These are phyloP conservation scores for Exophiala viscosa DNA, from an alignment of 2,329 filamentous ascomycete species.

Conservation along the genomic window DNA sequence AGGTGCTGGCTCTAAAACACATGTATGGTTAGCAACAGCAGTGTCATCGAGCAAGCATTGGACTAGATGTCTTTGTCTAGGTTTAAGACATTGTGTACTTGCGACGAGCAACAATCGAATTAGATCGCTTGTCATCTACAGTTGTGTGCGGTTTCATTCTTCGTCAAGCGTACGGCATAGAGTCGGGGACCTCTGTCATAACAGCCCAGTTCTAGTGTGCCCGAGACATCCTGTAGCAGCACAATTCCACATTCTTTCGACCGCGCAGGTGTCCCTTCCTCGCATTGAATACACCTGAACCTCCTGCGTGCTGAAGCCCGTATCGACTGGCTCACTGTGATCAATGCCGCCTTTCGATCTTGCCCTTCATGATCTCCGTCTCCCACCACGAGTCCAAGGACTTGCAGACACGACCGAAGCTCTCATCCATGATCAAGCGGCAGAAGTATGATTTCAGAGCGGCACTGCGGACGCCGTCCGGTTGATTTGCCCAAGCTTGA, in stretches of 20 bases:
- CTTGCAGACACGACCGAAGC: slow-evolving; percentile 39
- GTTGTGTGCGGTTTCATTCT: no score
- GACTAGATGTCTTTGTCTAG: neutral
- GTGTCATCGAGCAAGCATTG: slow-evolving; percentile 5
- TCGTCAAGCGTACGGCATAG: no score
- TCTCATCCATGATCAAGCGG: slow-evolving; percentile 39
- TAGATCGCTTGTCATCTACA: no score
- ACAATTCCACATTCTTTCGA: no score
- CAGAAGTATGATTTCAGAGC: slow-evolving; percentile 39
- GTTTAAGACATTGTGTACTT: neutral
- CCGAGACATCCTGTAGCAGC: no score
- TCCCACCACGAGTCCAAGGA: slow-evolving; percentile 41
- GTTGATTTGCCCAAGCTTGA: slow-evolving; percentile 1
- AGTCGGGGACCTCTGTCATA: no score
- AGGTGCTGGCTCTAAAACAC: no score
- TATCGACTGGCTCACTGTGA: neutral
- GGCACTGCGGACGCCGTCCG: neutral
- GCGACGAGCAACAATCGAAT: no score
- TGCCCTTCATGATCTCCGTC: slow-evolving; percentile 11
- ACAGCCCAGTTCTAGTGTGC: no score
- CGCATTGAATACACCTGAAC: no score
- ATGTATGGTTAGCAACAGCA: neutral
- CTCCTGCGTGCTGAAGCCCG: neutral
- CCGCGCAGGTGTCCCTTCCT: no score
- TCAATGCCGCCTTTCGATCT: neutral